Evolutionary conservation across 2,329 filamentous ascomycete species (phyloP), one percentile per base, ranked within the genome.

Genomic region (Talaromyces verruculosus): DNA sequence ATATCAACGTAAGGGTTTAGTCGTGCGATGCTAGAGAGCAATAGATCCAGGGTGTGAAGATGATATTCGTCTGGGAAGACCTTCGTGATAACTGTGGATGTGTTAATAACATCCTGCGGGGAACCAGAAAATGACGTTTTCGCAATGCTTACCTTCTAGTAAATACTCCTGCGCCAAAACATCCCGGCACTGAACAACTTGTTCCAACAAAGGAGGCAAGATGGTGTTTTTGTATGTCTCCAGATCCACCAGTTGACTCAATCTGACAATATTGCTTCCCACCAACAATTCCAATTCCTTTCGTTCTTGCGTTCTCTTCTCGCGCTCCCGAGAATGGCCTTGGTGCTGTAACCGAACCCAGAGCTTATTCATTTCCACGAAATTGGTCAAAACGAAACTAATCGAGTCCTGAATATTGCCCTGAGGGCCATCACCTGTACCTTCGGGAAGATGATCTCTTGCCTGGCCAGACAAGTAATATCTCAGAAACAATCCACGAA

Each of bases 311-410:
- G 93, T 97, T 72, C 95, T 86, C 81, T 96, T 90, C 69, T 99
- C 95, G 62, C 95, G 86, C 79, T 99, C 95, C 73, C 94, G 87
- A 45, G 95, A 99, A 76, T 97, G 95, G 30, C 95, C 95, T 77
- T 99, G 95, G 78, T 99, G 95, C 78, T 99, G 95, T 75, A 98
- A 83, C 51, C 95, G 89, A 69, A 99, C 95, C 95, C 95, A 99
- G 39, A 99, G 85, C 85, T 99, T 99, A 82, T 99, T 99, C 95
- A 99, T 99, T 81, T 99, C 95, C 72, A 99, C 95, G 75, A 99
- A 99, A 74, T 99, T 99, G 67, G 95, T 99, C 75, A 99, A 82
- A 64, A 98, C 90, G 76, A 99, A 99, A 82, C 92, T 97, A 81
- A 99, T 97, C 41, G 93, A 97, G 80, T 99, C 95, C 78, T 96